A percentile compares a stretch with the other conserved stretches of the same genome.
These are phyloP conservation scores for Epichloe festucae DNA, from an alignment of 2,329 filamentous ascomycete genomes.

Conservation along the genomic window DNA sequence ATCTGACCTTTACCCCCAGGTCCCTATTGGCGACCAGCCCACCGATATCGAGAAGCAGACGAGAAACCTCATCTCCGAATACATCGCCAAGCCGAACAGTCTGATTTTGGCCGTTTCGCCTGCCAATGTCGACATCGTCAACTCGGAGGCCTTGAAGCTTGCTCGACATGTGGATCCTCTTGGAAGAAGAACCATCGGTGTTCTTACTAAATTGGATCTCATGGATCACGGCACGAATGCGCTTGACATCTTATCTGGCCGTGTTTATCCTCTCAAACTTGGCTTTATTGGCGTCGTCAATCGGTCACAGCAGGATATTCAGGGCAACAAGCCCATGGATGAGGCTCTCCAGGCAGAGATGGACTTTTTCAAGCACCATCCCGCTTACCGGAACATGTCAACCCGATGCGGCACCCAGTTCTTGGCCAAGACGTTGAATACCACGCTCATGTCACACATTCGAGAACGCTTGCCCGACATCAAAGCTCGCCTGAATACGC, in stretches of 20 bases:
- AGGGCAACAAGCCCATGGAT: conserved; percentile 85
- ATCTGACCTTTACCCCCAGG: conserved; percentile 31
- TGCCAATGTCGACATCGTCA: conserved; percentile 95
- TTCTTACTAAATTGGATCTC: conserved; percentile 90
- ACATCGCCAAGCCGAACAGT: conserved; percentile 97
- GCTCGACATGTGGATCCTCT: conserved; percentile 93
- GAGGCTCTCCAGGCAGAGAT: conserved; percentile 81
- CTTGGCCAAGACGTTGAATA: conserved; percentile 86
- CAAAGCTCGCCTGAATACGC: conserved; percentile 90
- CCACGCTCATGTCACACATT: conserved; percentile 91
- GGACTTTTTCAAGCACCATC: conserved; percentile 95
- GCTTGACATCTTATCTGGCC: conserved; percentile 90
- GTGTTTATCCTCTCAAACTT: conserved; percentile 91
- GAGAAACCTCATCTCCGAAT: conserved; percentile 88
- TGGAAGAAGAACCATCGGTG: conserved; percentile 87
- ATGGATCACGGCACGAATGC: conserved; percentile 99
- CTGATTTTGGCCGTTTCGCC: conserved; percentile 94
- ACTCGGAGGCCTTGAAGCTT: conserved; percentile 93
- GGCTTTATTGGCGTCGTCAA: conserved; percentile 98
- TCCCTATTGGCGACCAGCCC: conserved; percentile 94
- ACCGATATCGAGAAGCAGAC: conserved; percentile 98
- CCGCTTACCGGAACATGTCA: conserved; percentile 93
- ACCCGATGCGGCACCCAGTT: conserved; percentile 87
- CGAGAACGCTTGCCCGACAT: conserved; percentile 93
- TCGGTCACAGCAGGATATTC: conserved; percentile 94